Base-by-base conservation (phyloP, 164 flowering plant species). In the Magnolia changhungtana region DNA sequence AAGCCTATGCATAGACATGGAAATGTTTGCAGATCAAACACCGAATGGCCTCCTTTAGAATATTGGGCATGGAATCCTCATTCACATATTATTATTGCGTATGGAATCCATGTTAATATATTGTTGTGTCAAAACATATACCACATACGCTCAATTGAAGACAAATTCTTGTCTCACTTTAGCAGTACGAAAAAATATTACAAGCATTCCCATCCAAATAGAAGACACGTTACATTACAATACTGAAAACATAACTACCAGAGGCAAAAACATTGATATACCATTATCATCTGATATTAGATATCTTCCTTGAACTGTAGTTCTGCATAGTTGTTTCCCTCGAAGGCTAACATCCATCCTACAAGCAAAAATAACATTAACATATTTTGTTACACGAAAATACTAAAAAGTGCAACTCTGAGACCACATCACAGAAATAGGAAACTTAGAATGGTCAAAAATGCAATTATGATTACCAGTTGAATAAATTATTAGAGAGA, bases 271-370 rank as follows among this genome's bases (percentile, higher is more conserved):
- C 55, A 74, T 14, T 71, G 67, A 29, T 68, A n/a, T 71, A 83
- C 86, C 83, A 68, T 79, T 75, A 77, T 83, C 83, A 77, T 83
- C 86, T 63, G 86, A 83, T 11, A 83, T 76, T 27, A 81, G n/a
- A 77, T 81, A 79, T 81, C 86, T 81, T 79, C 86, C 83, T 72
- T 83, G 86, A 77, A 81, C 83, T 10, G 86, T 83, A 37, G 51
- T 79, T 77, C 72, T 75, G 76, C 86, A 83, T 59, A 69, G 18
- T 21, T 72, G 55, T 71, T 61, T 77, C 73, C 64, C 74, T 55
- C 23, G 74, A 75, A 79, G 72, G 68, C 80, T 50, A 24, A 69
- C 29, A 75, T 81, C 83, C 68, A 18, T 81, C 81, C 83, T 83
- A 63, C 59, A 72, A 68, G 23, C 29, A 71, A 37, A 75, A 45